These are phyloP conservation scores for Capronia epimyces DNA, from an alignment of 2,329 filamentous ascomycete genomes.

Conservation along the genomic window DNA sequence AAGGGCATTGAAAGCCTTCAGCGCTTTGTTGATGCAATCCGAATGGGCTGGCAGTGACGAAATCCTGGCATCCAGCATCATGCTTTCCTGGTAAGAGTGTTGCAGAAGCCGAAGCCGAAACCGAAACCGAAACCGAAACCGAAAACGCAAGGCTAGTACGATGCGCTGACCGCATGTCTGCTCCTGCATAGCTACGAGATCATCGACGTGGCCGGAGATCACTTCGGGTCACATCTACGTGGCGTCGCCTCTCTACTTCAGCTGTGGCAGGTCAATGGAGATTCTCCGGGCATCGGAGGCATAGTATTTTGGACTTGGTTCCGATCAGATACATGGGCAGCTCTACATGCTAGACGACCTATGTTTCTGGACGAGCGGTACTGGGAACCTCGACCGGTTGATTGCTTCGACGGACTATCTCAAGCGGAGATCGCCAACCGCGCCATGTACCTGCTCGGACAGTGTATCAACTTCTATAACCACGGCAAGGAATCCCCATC, in stretches of 20 bases:
- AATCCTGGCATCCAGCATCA: constrained; percentile 9
- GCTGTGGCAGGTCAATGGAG: constrained; percentile 4
- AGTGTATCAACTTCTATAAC: constrained; percentile 5
- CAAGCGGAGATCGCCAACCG: constrained; percentile 6
- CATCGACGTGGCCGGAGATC: constrained; percentile 1
- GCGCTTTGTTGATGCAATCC: background rate
- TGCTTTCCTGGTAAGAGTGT: constrained; percentile 4
- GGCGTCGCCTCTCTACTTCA: constrained; percentile 2
- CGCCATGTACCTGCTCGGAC: constrained; percentile 5
- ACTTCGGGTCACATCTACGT: constrained; percentile 3
- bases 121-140: too few relatives aligned
- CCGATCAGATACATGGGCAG: constrained; percentile 6
- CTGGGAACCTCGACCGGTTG: constrained; percentile 5
- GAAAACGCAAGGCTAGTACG: too few relatives aligned
- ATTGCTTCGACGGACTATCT: constrained; percentile 1
- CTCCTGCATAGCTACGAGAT: constrained; percentile 5
- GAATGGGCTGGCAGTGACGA: constrained; percentile 4
- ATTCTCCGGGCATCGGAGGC: constrained; percentile 1
- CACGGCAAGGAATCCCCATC: background rate
- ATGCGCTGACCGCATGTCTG: too few relatives aligned
- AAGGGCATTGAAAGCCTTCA: constrained; percentile 3
- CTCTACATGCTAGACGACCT: constrained; percentile 4
- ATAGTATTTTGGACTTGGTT: constrained; percentile 6
- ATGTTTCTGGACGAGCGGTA: constrained; percentile 10
- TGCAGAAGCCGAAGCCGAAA: too few relatives aligned